Conservation (phyloP, 768 basidiomycete genomes). For the Pleurotus platypus region DNA sequence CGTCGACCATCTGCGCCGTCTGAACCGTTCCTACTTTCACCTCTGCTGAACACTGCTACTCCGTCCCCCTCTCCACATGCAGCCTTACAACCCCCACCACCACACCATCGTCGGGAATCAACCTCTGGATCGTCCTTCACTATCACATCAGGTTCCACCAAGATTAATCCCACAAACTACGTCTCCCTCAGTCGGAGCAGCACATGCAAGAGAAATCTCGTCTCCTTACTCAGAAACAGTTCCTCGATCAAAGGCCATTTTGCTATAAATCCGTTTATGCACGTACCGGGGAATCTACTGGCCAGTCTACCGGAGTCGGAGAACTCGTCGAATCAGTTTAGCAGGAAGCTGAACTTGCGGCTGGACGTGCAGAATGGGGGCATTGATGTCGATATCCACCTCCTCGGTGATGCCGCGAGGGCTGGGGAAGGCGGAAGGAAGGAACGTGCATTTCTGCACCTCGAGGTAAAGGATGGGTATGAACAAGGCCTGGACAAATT, state of each 20-base stretch:
- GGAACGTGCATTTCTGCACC: slow-evolving; percentile 20
- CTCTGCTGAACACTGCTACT: background rate
- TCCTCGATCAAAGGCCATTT: slow-evolving; percentile 31
- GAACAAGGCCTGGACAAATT: slow-evolving; percentile 16
- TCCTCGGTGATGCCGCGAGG: slow-evolving; percentile 21
- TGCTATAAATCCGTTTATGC: slow-evolving; percentile 38
- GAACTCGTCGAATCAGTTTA: slow-evolving; percentile 1
- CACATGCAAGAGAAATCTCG: slow-evolving; percentile 12
- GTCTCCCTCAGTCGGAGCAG: slow-evolving; percentile 26
- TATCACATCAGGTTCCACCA: background rate
- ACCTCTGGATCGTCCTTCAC: background rate
- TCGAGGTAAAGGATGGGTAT: slow-evolving; percentile 23
- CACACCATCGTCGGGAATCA: background rate
- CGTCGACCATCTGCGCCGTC: background rate
- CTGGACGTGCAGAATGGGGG: slow-evolving; percentile 37
- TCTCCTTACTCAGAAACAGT: slow-evolving; percentile 25
- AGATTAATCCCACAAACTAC: slow-evolving; percentile 4
- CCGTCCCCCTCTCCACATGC: background rate
- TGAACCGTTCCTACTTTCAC: background rate
- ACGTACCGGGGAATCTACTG: slow-evolving; percentile 33
- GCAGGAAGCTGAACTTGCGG: slow-evolving; percentile 33
- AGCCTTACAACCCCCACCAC: background rate
- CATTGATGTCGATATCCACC: slow-evolving; percentile 33
- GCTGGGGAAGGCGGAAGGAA: background rate
- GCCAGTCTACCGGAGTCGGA: slow-evolving; percentile 35